Percentiles rank a stretch among this genome's conserved stretches.
Conservation (phyloP, 208 protist species). For the Trypanosomatidae sp. region DNA sequence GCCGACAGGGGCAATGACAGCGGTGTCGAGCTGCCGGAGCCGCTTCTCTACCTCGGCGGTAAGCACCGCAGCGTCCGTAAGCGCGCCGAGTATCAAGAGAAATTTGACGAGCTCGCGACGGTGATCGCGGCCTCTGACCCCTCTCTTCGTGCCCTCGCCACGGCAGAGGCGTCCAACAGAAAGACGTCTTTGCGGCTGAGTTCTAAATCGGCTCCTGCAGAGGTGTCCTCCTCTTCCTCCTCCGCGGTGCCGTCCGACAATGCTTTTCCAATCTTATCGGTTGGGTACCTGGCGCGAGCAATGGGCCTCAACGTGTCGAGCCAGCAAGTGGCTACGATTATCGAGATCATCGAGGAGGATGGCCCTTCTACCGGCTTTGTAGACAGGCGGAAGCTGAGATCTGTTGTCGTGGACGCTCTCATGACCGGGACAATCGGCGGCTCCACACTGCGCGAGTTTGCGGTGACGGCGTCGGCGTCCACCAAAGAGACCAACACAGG, state of each 20-base stretch:
- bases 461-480: neutral
- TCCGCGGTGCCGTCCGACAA: neutral
- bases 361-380: conserved; percentile 58
- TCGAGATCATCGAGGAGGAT: conserved; percentile 77
- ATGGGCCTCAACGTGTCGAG: conserved; percentile 84
- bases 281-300: conserved; percentile 81
- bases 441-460: conserved; percentile 24
- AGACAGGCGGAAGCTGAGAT: conserved; percentile 35
- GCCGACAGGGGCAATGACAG: neutral
- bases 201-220: neutral
- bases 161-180: no score
- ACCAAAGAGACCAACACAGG: neutral
- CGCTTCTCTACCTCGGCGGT: conserved; percentile 17
- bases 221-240: conserved; percentile 2
- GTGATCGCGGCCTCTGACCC: conserved; percentile 27
- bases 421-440: conserved; percentile 69
- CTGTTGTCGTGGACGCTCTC: conserved; percentile 73
- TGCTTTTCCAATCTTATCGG: conserved; percentile 61
- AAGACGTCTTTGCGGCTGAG: no score
- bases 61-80: conserved; percentile 16
- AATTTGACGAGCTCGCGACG: conserved; percentile 37
- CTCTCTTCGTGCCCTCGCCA: neutral
- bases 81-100: conserved; percentile 12
- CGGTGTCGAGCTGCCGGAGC: conserved; percentile 8
- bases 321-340: conserved; percentile 50